Evolutionary conservation across 1,139 yeast genomes (phyloP), one percentile per base, ranked within the genome.

Genomic region (Hanseniaspora gamundiae): DNA sequence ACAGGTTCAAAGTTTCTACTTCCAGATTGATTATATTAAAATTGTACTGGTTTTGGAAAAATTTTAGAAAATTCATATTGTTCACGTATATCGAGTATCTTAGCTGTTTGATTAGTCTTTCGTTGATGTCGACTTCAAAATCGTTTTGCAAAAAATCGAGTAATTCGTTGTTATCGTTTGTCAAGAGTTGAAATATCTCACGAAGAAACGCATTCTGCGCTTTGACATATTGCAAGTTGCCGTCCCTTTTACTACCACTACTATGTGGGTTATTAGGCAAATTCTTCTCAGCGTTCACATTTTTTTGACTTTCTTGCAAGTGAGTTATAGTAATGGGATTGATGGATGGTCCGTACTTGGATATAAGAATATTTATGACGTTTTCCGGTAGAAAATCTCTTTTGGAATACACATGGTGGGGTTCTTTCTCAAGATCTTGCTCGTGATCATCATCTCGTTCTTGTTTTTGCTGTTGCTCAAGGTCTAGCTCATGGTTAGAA

Each of bases 71-170:
- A 33, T 33, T 33, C 24, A 33, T 33, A 11, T 33, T 33, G 36
- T 33, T 33, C 21, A 33, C 36, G n/a, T 33, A 33, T 17, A 33
- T 33, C 24, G 36, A 33, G n/a, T 33, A 17, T 17, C 36, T 17
- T 2, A 33, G 21, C 14, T 33, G 17, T 17, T 33, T 19, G 11
- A 33, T 33, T 14, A 33, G 11, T 9, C 19, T 10, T 9, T 33
- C 36, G 10, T 19, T 17, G 9, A 33, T 33, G 2, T 17, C 22
- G 10, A 17, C 16, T 33, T 33, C 36, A 19, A 10, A 33, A 14
- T 17, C 7, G 6, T 33, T 17, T 17, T 10, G n/a, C 22, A 33
- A 33, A 33, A 33, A 33, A 17, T 17, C 9, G 9, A 33, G n/a
- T 10, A 33, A 19, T 17, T 17, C 24, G 10, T 13, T 19, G 36